phyloP scores from a whole-genome alignment of 257 asterid genomes.

The Scutellaria galericulata region DNA sequence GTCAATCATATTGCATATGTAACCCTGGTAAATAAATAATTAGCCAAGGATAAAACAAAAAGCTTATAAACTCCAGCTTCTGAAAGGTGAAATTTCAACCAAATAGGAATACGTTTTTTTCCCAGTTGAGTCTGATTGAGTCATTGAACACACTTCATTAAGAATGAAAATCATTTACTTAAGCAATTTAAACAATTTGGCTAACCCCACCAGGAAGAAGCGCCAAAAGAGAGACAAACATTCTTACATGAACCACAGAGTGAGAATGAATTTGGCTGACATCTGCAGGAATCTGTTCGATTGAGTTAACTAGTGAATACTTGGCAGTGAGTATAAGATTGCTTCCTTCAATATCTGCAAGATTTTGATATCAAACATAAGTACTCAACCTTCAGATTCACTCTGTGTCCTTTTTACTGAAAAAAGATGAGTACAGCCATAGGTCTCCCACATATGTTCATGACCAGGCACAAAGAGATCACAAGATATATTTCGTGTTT shows the following conservation, averaged over 20 bases:
- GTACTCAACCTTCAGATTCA: slow-evolving; percentile 16
- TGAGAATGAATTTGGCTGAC: slow-evolving; percentile 64
- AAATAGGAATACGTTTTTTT: not conserved
- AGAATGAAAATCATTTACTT: not conserved
- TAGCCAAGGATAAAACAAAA: slow-evolving; percentile 27
- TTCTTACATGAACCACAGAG: slow-evolving; percentile 85
- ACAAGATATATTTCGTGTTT: slow-evolving; percentile 14
- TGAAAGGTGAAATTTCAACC: slow-evolving; percentile 8
- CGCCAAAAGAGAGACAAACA: slow-evolving; percentile 13
- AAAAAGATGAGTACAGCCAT: not conserved
- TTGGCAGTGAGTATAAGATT: slow-evolving; percentile 79
- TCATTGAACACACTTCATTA: not conserved
- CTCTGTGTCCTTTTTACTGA: not conserved
- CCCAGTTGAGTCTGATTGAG: not conserved
- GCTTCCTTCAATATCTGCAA: slow-evolving; percentile 83
- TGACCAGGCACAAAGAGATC: slow-evolving; percentile 17
- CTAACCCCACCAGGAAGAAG: slow-evolving; percentile 11
- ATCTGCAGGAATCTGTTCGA: slow-evolving; percentile 76
- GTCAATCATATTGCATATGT: slow-evolving; percentile 87
- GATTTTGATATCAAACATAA: slow-evolving; percentile 25
- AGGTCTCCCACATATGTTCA: not conserved
- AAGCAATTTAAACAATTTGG: not conserved
- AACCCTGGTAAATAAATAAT: slow-evolving; percentile 72
- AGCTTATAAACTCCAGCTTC: slow-evolving; percentile 22
- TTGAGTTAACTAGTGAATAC: slow-evolving; percentile 71